These are phyloP conservation scores for Amphicarpaea edgeworthii DNA, from an alignment of 306 rosid genomes.

Conservation along the genomic window DNA sequence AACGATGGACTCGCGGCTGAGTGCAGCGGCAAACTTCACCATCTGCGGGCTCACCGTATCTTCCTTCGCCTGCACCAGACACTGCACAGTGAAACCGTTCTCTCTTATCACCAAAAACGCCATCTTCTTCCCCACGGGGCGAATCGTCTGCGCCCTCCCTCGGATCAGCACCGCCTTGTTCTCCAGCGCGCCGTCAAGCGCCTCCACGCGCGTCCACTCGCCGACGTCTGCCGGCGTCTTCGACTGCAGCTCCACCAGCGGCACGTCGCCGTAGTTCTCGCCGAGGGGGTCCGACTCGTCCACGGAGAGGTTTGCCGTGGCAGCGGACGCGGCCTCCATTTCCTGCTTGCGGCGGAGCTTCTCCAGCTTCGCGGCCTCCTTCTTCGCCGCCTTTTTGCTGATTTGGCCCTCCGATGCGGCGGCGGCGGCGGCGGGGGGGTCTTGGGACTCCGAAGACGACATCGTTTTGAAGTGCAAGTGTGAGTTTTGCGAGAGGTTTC, in stretches of 20 bases:
- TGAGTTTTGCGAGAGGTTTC: not conserved
- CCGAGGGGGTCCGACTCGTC: conserved; percentile 73
- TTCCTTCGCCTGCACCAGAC: conserved; percentile 73
- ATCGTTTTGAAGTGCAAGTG: not conserved
- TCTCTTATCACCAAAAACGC: conserved; percentile 80
- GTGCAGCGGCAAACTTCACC: conserved; percentile 75
- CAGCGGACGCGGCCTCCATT: conserved; percentile 49
- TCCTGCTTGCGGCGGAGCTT: conserved; percentile 84
- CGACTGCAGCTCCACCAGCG: conserved; percentile 74
- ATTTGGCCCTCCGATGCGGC: conserved; percentile 1
- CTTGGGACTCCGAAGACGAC: conserved; percentile 57
- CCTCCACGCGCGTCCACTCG: conserved; percentile 66
- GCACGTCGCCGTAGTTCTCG: conserved; percentile 72
- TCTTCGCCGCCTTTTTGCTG: conserved; percentile 91
- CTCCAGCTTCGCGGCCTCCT: conserved; percentile 85
- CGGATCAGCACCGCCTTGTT: conserved; percentile 62
- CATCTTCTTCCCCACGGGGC: conserved; percentile 93
- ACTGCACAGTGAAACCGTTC: conserved; percentile 79
- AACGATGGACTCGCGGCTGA: conserved; percentile 84
- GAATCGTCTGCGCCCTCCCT: conserved; percentile 82
- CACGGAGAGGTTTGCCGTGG: conserved; percentile 44
- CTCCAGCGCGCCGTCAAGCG: conserved; percentile 51
- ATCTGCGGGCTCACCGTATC: conserved; percentile 80
- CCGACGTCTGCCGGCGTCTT: conserved; percentile 49
- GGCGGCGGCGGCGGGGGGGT: conserved; percentile 6